Percentiles rank a stretch among this genome's conserved stretches.
Conservation (phyloP, 805 yeast species). For the Cyberlindnera japonica region DNA sequence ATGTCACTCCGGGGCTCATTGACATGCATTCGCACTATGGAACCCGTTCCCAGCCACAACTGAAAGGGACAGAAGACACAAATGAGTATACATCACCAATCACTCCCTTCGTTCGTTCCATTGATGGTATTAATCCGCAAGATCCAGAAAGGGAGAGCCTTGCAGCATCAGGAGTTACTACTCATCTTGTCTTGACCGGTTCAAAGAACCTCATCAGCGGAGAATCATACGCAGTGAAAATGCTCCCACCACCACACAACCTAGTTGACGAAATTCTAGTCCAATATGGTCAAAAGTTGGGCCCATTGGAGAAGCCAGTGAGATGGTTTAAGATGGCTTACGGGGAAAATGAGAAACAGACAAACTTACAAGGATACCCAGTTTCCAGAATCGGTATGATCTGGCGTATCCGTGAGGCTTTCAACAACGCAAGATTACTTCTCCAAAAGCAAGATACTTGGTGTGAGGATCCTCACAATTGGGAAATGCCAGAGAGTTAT, state of each 20-base stretch:
- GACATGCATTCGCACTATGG: conserved; percentile 12
- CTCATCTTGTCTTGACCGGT: conserved; percentile 7
- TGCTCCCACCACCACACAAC: conserved; percentile 7
- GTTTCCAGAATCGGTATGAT: conserved; percentile 8
- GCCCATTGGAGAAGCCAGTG: conserved; percentile 1
- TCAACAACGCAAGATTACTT: conserved; percentile 3
- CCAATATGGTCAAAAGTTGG: conserved; percentile 2
- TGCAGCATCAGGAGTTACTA: conserved; percentile 10
- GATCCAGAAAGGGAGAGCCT: conserved; percentile 4
- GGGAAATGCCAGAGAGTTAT: conserved; percentile 3
- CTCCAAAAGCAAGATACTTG: conserved; percentile 3
- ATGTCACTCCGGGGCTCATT: conserved; percentile 7
- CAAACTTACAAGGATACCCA: conserved; percentile 8
- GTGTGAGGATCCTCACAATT: conserved; percentile 1
- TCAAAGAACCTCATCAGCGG: conserved; percentile 8
- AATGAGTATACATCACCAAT: conserved; percentile 10
- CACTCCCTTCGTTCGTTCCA: conserved; percentile 7
- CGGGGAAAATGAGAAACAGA: conserved; percentile 11
- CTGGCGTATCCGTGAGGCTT: conserved; percentile 9
- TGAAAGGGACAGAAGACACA: conserved; percentile 9
- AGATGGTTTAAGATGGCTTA: conserved; percentile 12
- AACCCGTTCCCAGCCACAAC: conserved; percentile 8
- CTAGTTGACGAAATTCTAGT: conserved; percentile 9
- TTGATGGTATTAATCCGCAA: conserved; percentile 9
- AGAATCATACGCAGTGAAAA: conserved; percentile 9